Evolutionary conservation across 345 rosid genomes (phyloP).

Genomic region (Ailanthus altissimus): DNA sequence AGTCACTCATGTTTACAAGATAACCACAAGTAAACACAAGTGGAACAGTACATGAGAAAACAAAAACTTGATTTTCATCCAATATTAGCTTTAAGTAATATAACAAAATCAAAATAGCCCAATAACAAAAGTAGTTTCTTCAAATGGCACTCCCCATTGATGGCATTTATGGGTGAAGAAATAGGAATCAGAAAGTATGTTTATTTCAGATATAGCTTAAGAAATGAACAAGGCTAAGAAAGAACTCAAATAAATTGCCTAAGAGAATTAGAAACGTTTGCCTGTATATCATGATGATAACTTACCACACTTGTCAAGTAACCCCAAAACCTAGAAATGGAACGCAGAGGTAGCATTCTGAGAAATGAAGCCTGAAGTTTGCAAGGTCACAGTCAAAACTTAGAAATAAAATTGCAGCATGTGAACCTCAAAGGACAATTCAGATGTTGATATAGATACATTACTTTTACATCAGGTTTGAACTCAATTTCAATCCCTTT

Average conservation of each 20-base stretch:
- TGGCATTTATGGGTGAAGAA: not conserved
- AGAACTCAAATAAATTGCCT: not conserved
- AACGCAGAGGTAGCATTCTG: slow-evolving; percentile 71
- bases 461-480: slow-evolving; percentile 75
- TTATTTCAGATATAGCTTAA: not conserved
- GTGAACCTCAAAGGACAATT: not conserved
- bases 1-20: not conserved
- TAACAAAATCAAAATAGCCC: not conserved
- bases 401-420: slow-evolving; percentile 10
- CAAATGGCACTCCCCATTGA: not conserved
- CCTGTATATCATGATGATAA: slow-evolving; percentile 14
- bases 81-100: not conserved
- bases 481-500: slow-evolving; percentile 81
- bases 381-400: slow-evolving; percentile 17
- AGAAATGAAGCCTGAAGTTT: slow-evolving; percentile 76
- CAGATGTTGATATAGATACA: not conserved
- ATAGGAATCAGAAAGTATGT: not conserved
- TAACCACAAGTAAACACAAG: not conserved
- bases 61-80: not conserved
- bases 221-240: not conserved
- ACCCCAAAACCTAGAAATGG: slow-evolving; percentile 93
- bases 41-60: not conserved
- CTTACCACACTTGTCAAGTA: slow-evolving; percentile 67
- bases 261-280: not conserved
- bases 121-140: not conserved